A percentile compares a stretch with the other conserved stretches of the same genome.
phyloP scores from a whole-genome alignment of 331 rosid species.

The Acacia pycnantha region DNA sequence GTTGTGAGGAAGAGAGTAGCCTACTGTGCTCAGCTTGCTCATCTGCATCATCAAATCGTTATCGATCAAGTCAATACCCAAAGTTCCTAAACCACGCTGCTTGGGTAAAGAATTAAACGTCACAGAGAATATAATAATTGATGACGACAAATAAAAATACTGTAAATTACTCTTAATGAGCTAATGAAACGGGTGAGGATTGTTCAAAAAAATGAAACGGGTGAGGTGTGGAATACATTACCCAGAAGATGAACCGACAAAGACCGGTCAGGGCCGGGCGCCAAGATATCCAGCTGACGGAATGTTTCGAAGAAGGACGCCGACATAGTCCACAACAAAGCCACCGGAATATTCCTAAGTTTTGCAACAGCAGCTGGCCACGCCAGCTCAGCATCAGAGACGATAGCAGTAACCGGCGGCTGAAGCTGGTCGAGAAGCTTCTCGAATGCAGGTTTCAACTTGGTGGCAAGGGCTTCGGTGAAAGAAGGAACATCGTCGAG shows the following conservation, averaged over 20 bases:
- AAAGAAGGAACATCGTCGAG: slow-evolving; percentile 29
- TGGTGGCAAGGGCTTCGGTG: slow-evolving; percentile 41
- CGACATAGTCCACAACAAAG: slow-evolving; percentile 48
- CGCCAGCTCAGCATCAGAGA: slow-evolving; percentile 34
- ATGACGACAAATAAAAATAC: neutral
- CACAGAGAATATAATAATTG: neutral
- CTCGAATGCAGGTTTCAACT: slow-evolving; percentile 54
- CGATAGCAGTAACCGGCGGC: slow-evolving; percentile 35
- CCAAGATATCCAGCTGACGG: slow-evolving; percentile 33
- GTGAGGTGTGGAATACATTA: neutral
- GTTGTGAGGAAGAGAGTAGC: slow-evolving; percentile 42
- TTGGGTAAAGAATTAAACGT: neutral
- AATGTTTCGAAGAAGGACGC: slow-evolving; percentile 44
- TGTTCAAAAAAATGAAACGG: neutral
- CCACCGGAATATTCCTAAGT: slow-evolving; percentile 46
- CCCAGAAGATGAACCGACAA: slow-evolving; percentile 27
- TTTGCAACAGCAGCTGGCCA: slow-evolving; percentile 36
- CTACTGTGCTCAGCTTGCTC: slow-evolving; percentile 26
- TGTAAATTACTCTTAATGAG: neutral
- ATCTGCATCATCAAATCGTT: neutral
- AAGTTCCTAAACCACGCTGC: neutral
- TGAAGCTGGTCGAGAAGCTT: slow-evolving; percentile 39
- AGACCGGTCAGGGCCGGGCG: neutral
- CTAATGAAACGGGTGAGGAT: neutral
- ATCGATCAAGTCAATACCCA: neutral